A percentile compares a stretch with the other conserved stretches of the same genome.
These are phyloP conservation scores for Apocynum venetum DNA, from an alignment of 257 asterid genomes.

Conservation along the genomic window DNA sequence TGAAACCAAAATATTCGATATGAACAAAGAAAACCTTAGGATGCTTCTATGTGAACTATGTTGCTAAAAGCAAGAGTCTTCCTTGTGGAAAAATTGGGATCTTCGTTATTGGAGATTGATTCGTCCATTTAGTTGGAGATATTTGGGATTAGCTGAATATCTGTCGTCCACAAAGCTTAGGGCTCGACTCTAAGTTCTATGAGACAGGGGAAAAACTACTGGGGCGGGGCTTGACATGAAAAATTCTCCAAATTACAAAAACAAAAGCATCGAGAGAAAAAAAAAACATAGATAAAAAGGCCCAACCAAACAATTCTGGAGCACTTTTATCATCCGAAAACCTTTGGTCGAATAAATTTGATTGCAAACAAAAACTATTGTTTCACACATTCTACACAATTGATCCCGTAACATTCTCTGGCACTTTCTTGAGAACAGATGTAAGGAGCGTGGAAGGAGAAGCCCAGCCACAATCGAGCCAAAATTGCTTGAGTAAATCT, in stretches of 20 bases:
- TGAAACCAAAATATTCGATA: not conserved
- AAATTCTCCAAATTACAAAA: too few species aligned
- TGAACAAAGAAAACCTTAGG: slow-evolving; percentile 14
- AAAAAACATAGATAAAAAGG: too few species aligned
- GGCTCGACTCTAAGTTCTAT: not conserved
- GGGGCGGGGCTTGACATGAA: too few species aligned
- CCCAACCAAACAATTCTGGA: too few species aligned
- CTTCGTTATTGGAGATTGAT: slow-evolving; percentile 9
- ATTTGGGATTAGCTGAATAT: not conserved
- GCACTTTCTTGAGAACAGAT: not conserved
- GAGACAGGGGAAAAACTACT: not conserved
- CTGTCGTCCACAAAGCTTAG: not conserved
- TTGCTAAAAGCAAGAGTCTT: not conserved
- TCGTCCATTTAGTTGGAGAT: not conserved
- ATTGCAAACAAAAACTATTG: too few species aligned
- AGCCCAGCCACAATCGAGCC: too few species aligned
- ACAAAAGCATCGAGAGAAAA: too few species aligned
- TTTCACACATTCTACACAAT: too few species aligned
- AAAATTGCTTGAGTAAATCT: not conserved
- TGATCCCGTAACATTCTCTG: too few species aligned
- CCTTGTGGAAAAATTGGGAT: slow-evolving; percentile 2
- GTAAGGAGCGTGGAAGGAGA: too few species aligned
- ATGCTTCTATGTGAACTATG: slow-evolving; percentile 16
- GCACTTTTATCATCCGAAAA: too few species aligned
- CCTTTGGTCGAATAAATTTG: too few species aligned